These are phyloP conservation scores for Debaryomyces coudertii DNA, from an alignment of 1,139 yeast genomes.

Conservation along the genomic window DNA sequence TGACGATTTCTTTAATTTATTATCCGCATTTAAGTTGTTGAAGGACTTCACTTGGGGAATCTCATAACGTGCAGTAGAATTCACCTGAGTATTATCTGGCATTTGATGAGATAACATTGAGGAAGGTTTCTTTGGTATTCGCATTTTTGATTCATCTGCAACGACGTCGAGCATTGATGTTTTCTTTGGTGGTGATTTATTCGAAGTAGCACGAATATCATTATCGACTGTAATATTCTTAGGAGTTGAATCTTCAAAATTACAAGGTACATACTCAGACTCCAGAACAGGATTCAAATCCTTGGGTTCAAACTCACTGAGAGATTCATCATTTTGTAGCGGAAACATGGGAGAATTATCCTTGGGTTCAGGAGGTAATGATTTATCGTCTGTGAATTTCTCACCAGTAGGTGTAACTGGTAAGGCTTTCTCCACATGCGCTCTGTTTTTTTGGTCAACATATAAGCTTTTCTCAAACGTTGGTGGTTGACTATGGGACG, in stretches of 20 bases:
- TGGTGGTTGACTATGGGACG: background rate
- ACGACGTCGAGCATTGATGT: slow-evolving; percentile 23
- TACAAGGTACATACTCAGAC: background rate
- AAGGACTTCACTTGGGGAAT: slow-evolving; percentile 4
- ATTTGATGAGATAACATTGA: slow-evolving; percentile 12
- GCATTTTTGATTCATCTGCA: slow-evolving; percentile 1
- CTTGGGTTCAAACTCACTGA: no score
- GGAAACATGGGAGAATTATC: background rate
- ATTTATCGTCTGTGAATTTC: background rate
- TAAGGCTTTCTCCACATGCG: background rate
- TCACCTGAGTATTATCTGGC: slow-evolving; percentile 15
- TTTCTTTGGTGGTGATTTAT: background rate
- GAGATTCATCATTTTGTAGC: background rate
- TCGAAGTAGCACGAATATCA: background rate
- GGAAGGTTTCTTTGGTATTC: slow-evolving; percentile 14
- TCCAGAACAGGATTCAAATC: background rate
- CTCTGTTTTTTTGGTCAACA: background rate
- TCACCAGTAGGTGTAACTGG: slow-evolving; percentile 1
- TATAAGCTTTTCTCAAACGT: background rate
- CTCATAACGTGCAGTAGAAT: slow-evolving; percentile 12
- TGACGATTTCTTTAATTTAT: slow-evolving; percentile 12
- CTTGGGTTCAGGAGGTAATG: background rate
- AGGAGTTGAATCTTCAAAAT: background rate
- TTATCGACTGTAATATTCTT: background rate
- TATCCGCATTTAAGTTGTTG: background rate